Evolutionary conservation across 2,329 filamentous ascomycete species (phyloP).

Genomic region (Arthrobotrys entomopaga): DNA sequence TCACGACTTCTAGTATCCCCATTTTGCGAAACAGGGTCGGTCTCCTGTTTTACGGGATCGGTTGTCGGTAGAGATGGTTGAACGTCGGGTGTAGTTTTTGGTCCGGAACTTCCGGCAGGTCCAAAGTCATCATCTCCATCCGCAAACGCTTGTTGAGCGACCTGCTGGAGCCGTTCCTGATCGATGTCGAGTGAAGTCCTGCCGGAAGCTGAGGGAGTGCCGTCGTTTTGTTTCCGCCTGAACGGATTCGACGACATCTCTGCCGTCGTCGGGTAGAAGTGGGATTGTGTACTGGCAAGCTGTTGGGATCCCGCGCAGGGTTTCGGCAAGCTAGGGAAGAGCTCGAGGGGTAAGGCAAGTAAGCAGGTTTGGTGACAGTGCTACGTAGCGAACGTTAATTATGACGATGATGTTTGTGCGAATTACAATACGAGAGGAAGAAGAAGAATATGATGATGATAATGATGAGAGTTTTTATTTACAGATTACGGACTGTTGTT

Average conservation of each 20-base stretch:
- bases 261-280: conserved; percentile 28
- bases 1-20: conserved; percentile 7
- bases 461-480: too few relatives aligned
- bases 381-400: too few relatives aligned
- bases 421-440: too few relatives aligned
- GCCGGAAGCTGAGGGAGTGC: conserved; percentile 43
- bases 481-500: conserved; percentile 4
- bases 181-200: conserved; percentile 53
- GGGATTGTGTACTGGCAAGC: background rate
- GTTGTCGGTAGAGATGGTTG: conserved; percentile 18
- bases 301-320: conserved; percentile 17
- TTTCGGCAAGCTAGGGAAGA: background rate
- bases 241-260: conserved; percentile 55
- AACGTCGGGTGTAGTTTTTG: conserved; percentile 28
- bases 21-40: conserved; percentile 10
- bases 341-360: background rate
- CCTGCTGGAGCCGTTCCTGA: conserved; percentile 50
- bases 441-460: too few relatives aligned
- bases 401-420: too few relatives aligned
- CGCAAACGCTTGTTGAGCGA: conserved; percentile 54
- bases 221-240: conserved; percentile 47
- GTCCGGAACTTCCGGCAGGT: conserved; percentile 45
- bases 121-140: conserved; percentile 36
- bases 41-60: conserved; percentile 21
- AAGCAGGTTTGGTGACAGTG: too few relatives aligned